Base-by-base conservation (phyloP, 495 filamentous ascomycete species). In the Xylona heveae region DNA sequence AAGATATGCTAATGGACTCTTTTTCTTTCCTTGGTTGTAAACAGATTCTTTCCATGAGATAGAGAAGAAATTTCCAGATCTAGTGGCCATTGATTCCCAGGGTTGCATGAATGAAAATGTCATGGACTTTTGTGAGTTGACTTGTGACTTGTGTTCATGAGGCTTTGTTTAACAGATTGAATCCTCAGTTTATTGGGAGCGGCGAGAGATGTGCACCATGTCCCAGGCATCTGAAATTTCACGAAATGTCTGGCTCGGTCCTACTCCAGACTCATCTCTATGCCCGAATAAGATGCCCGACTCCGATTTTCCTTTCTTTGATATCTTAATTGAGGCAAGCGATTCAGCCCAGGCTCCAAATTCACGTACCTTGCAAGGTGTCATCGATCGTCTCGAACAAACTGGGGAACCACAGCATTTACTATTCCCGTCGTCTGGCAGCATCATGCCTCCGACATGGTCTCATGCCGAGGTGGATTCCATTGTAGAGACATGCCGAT, bases 341-440 rank as follows among this genome's bases (percentile, higher is more conserved):
- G 88, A 97, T 48, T 46, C 81, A 5, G 83, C 83, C 6, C 61
- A 61, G 33, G 56, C 75, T 6, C 73, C 73, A 0, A 62, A 68
- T 19, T 45, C 59, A 10, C 55, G 56, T 2, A 54, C 47, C 24
- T 48, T 78, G 14, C 62, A 66, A 18, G 57, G 65, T 18, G 59
- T 83, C 14, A 63, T 68, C 21, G 61, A 58, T 23, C 55, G 66
- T 19, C 56, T 76, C 12, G 53, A 59, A 20, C 53, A 61, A 30
- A 60, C 61, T 9, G 30, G 19, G 16, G 19, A 35, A 19, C 61
- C 62, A 6, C 61, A 63, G 31, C 63, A 70, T 32, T 55, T 93
- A 21, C 78, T 92, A 38, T 94, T 94, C 42, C 88, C 88, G 2
- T 85, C 81, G 1, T 93, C 83, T 7, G 88, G 88, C 5, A 83